Evolutionary conservation across 2,329 filamentous ascomycete species (phyloP), one percentile per base, ranked within the genome.

Genomic region (Domatiomyces globalis): DNA sequence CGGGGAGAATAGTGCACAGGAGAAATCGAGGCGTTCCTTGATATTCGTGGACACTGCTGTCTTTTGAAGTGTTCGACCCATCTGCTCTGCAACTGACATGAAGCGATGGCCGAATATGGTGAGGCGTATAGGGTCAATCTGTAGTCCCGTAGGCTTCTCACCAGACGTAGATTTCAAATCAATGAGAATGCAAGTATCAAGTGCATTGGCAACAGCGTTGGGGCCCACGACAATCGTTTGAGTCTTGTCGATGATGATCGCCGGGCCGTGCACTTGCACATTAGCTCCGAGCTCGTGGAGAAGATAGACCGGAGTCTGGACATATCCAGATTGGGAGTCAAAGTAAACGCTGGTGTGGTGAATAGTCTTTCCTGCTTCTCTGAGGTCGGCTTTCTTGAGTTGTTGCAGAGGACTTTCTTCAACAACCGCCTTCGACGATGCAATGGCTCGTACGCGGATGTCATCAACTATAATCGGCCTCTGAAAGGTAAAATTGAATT

Each of bases 401-500:
- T 55, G 46, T 2, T 15, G 12, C 2, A 45, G 94, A 94, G 66
- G 88, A 94, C 0, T 94, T 85, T 48, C 80, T 71, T 4, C 79
- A 76, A 2, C 68, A n/a, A 46, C 44, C 7, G 17, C 36, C n/a
- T 78, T 79, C 83, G 5, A 83, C 70, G 15, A 73, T 71, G 2
- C 80, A 81, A 39, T 81, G 78, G 4, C 85, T 84, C 90, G 79
- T 2, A 90, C 86, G 48, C 89, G 81, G 3, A 95, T 85, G 63
- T 95, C 89, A 54, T 95, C 89, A 2, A 95, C 78, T 36, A 95
- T 85, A 46, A 95, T 84, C 51, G 94, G 84, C 48, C 88, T 76
- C 49, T 94, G 86, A 2, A 92, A 72, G 0, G 86, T 92, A 63
- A 95, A 95, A 0, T 87, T 87, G 63, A 95, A 95, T 62, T 95